Evolutionary conservation across 2,329 filamentous ascomycete species (phyloP).

Genomic region (Aspergillus hortae): DNA sequence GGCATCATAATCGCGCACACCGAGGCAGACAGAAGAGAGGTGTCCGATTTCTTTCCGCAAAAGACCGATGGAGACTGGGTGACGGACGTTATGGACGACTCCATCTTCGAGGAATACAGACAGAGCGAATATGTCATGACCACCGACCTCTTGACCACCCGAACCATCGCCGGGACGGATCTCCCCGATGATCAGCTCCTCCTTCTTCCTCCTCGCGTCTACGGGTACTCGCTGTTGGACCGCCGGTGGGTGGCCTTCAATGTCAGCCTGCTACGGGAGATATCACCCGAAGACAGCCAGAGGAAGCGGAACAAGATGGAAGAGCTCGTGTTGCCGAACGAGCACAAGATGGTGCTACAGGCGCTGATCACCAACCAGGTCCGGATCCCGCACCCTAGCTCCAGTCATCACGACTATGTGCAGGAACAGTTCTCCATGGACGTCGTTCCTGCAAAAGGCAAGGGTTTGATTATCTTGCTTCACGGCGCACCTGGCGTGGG

Average conservation of each 20-base stretch:
- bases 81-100: neutral
- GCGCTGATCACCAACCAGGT: neutral
- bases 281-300: neutral
- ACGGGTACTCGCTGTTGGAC: neutral
- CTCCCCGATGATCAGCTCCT: neutral
- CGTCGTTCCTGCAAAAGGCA: conserved; percentile 1
- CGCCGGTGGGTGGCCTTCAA: neutral
- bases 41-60: neutral
- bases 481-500: conserved; percentile 8
- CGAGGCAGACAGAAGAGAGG: neutral
- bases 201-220: neutral
- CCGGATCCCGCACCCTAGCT: neutral
- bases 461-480: conserved; percentile 4
- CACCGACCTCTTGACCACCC: neutral
- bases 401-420: neutral
- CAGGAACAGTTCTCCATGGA: neutral
- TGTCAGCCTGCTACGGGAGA: neutral
- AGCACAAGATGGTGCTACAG: neutral
- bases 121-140: neutral
- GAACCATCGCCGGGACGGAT: neutral
- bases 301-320: neutral
- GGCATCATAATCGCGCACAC: neutral
- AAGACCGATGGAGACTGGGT: neutral
- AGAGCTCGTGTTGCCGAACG: neutral
- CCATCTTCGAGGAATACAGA: neutral